Base-by-base conservation (phyloP, 257 asterid genomes). In the Craterostigma plantagineum region DNA sequence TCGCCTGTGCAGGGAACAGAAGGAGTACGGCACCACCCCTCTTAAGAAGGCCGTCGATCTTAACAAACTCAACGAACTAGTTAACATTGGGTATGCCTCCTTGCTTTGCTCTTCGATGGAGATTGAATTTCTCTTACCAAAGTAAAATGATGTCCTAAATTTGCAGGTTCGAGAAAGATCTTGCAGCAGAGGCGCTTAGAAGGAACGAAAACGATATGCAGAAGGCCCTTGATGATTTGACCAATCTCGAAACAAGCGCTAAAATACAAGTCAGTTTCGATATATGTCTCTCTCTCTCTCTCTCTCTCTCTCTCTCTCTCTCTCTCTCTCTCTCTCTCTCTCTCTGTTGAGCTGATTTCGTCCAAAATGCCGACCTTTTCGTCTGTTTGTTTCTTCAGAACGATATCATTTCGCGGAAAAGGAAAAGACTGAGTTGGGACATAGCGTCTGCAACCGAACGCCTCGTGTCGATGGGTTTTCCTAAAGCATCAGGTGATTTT, bases 151-250 rank as follows among this genome's bases (percentile, higher is more conserved):
- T 39, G 13, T 45, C 30, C 45, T 34, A 11, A n/a, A 51, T 52
- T 51, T 60, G 42, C 62, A 84, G 97, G 66, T 87, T 67, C 48
- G 79, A 67, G 62, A 87, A 66, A 55, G 79, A 65, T 10, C 71
- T 87, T 39, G 93, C 77, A 52, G 95, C 98, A 34, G 98, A 87
- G 72, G 92, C 95, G 39, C 92, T 87, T 46, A 66, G 98, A 42
- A 79, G 73, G 64, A 87, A 87, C 63, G 95, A 87, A 68, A 87
- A 87, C 57, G 95, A 87, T 57, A 65, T 67, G 45, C 73, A 82
- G 42, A 70, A 47, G 60, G 81, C 98, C 58, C 58, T 87, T 55
- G 95, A 87, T 61, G 92, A 82, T 70, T 71, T 87, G 27, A 87
- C 95, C 33, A 66, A 79, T 64, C 95, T 83, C 10, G 90, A 72